Percentiles rank a stretch among this genome's conserved stretches.
These are phyloP conservation scores for Solanum clarkiae DNA, from an alignment of 257 asterid species.

Conservation along the genomic window DNA sequence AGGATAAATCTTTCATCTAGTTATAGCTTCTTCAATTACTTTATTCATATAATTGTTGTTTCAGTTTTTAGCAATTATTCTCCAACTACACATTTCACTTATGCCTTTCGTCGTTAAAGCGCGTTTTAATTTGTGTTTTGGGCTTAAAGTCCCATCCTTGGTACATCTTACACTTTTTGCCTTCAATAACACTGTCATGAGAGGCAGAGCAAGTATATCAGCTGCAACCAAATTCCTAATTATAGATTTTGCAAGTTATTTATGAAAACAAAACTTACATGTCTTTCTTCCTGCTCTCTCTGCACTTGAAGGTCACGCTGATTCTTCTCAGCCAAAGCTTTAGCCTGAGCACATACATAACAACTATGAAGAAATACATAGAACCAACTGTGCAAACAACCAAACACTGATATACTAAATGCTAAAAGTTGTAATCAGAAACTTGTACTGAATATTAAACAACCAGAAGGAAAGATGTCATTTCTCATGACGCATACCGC, in stretches of 20 bases:
- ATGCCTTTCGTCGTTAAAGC: neutral
- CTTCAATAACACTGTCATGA: neutral
- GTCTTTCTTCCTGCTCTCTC: conserved; percentile 97
- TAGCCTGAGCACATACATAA: conserved; percentile 45
- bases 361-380: neutral
- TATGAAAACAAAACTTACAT: conserved; percentile 44
- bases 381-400: neutral
- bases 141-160: neutral
- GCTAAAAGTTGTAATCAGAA: neutral
- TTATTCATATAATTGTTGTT: neutral
- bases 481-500: conserved; percentile 38
- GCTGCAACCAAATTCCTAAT: neutral
- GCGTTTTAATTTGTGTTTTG: neutral
- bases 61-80: neutral
- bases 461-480: neutral
- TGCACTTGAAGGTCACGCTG: conserved; percentile 88
- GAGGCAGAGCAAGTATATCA: neutral
- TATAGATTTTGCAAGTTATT: neutral
- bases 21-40: neutral
- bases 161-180: neutral
- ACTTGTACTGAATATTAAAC: neutral
- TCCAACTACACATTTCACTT: neutral
- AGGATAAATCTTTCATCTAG: neutral
- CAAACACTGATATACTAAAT: neutral
- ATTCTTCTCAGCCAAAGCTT: conserved; percentile 95